phyloP scores from a whole-genome alignment of 2,329 filamentous ascomycete genomes.

The Colletotrichum godetiae region DNA sequence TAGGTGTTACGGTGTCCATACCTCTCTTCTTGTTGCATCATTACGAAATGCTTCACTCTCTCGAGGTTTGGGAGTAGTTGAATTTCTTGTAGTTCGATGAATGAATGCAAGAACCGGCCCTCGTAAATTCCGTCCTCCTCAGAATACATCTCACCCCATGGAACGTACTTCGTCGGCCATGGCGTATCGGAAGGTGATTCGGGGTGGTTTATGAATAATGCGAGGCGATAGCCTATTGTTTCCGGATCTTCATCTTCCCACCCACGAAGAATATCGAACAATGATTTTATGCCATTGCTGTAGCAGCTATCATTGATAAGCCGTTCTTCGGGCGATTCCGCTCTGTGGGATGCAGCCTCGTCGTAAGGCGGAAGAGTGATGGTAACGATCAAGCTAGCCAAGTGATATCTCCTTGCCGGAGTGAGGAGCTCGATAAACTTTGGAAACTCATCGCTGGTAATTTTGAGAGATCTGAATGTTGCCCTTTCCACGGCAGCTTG shows the following conservation, averaged over 20 bases:
- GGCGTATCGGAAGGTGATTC: neutral
- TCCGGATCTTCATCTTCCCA: neutral
- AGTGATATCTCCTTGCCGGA: neutral
- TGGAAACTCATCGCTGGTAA: neutral
- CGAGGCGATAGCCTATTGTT: neutral
- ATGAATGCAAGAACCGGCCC: conserved; percentile 3
- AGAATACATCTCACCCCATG: neutral
- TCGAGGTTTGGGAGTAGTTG: neutral
- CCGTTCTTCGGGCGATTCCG: neutral
- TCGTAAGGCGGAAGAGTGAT: neutral
- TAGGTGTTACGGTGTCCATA: conserved; percentile 2
- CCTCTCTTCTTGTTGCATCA: neutral
- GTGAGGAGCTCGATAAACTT: neutral
- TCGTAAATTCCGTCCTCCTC: neutral
- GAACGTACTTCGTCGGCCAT: neutral
- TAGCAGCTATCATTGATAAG: neutral
- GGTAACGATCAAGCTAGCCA: neutral
- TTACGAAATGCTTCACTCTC: neutral
- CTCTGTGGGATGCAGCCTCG: neutral
- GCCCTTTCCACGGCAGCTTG: conserved; percentile 2
- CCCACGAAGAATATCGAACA: neutral
- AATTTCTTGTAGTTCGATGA: neutral
- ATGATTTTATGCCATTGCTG: neutral
- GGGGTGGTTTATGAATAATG: neutral
- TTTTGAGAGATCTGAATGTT: conserved; percentile 3